Percentiles rank a stretch among this genome's conserved stretches.
phyloP scores from a whole-genome alignment of 768 basidiomycete species.

The Aureoboletus auriporus region DNA sequence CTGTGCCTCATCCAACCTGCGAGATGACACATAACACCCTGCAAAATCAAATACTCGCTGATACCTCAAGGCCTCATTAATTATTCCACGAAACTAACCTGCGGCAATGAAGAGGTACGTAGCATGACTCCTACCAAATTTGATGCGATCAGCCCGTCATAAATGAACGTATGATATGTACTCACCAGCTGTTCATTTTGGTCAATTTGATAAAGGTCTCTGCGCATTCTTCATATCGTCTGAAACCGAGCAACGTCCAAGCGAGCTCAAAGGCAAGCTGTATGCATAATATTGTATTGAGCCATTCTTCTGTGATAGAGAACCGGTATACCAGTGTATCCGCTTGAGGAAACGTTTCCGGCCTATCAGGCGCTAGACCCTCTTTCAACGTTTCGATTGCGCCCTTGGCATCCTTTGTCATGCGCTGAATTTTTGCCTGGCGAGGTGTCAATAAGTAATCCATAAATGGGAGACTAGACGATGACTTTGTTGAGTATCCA shows the following conservation, averaged over 20 bases:
- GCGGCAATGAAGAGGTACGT: constrained; percentile 78
- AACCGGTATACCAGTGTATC: constrained; percentile 53
- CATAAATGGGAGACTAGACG: background rate
- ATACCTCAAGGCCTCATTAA: background rate
- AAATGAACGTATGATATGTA: background rate
- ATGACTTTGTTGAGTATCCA: constrained; percentile 72
- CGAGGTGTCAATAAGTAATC: background rate
- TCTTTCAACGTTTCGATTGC: constrained; percentile 61
- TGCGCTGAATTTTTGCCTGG: constrained; percentile 73
- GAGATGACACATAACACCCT: constrained; percentile 63
- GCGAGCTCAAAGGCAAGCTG: constrained; percentile 76
- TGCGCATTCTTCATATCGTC: constrained; percentile 64
- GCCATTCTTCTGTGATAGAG: background rate
- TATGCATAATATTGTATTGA: background rate
- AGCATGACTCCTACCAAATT: constrained; percentile 57
- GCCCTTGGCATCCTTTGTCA: constrained; percentile 59
- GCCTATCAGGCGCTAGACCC: constrained; percentile 51
- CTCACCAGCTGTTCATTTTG: constrained; percentile 66
- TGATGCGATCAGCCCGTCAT: background rate
- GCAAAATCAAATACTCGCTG: background rate
- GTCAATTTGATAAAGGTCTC: constrained; percentile 62
- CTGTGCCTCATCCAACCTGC: constrained; percentile 56
- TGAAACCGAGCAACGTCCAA: constrained; percentile 65
- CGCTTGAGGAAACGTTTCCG: constrained; percentile 61
- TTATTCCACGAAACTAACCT: constrained; percentile 33